phyloP scores from a whole-genome alignment of 2,329 filamentous ascomycete species.

The Alternaria brassicicola region DNA sequence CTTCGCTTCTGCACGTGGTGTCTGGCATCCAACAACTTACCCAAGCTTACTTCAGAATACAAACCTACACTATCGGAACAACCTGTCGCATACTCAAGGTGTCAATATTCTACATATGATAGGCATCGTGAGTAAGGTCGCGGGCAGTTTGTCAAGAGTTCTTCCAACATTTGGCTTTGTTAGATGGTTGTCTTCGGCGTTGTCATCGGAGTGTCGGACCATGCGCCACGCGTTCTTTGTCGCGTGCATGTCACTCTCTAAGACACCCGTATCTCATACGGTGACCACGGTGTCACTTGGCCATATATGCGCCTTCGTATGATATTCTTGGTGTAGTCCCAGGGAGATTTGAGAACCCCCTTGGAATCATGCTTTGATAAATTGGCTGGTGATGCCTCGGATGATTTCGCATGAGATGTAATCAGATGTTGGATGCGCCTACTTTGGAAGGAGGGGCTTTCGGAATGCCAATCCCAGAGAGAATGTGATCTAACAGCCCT shows the following conservation, averaged over 20 bases:
- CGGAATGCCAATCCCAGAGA: conserved; percentile 49
- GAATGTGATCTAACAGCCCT: conserved; percentile 51
- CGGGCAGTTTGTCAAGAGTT: not conserved
- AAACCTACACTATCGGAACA: not conserved
- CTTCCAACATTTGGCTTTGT: not conserved
- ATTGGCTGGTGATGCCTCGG: not conserved
- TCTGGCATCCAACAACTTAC: conserved; percentile 2
- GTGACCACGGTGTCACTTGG: conserved; percentile 1
- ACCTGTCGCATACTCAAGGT: not conserved
- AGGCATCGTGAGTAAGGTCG: not conserved
- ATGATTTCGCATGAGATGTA: not conserved
- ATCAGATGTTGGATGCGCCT: conserved; percentile 5
- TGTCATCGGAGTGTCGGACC: not conserved
- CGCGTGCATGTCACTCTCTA: conserved; percentile 7
- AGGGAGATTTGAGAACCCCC: not conserved
- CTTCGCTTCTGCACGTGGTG: conserved; percentile 10
- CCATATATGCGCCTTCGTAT: not conserved
- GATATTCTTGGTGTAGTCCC: not conserved
- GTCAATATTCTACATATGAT: not conserved
- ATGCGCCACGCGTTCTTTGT: conserved; percentile 6
- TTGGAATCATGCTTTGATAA: not conserved
- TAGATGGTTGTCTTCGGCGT: not conserved
- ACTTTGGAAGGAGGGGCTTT: conserved; percentile 6
- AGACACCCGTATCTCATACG: conserved; percentile 1
- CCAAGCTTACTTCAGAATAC: not conserved